Conservation (phyloP, 768 basidiomycete species). For the Ephemerocybe angulata region DNA sequence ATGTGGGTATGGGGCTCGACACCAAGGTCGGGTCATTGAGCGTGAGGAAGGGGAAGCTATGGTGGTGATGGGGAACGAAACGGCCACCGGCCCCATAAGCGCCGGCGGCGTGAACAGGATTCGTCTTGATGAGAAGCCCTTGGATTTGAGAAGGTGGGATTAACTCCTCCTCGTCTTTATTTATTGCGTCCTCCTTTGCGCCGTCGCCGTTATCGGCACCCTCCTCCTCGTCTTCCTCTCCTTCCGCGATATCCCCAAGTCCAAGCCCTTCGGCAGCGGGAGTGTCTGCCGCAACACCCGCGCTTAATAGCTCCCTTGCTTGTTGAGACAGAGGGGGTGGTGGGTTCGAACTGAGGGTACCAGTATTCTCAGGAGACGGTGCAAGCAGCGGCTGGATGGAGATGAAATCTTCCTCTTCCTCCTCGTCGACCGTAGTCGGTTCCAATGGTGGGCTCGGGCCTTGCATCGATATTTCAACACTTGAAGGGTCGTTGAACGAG, state of each 20-base stretch:
- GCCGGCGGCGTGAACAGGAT: constrained; percentile 27
- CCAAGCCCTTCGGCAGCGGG: constrained; percentile 23
- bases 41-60: not conserved
- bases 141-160: constrained; percentile 45
- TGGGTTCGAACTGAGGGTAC: constrained; percentile 22
- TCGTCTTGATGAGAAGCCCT: constrained; percentile 54
- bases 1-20: not conserved
- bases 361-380: constrained; percentile 21
- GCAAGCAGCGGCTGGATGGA: constrained; percentile 45
- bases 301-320: constrained; percentile 15
- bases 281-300: constrained; percentile 22
- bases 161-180: constrained; percentile 17
- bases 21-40: not conserved
- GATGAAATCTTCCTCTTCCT: not conserved
- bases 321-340: constrained; percentile 34
- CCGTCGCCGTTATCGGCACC: not conserved
- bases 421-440: not conserved
- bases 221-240: constrained; percentile 57
- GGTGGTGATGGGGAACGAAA: constrained; percentile 12
- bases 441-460: not conserved
- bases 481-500: not conserved
- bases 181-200: constrained; percentile 11
- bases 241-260: constrained; percentile 61
- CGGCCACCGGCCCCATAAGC: constrained; percentile 15
- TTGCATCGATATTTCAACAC: not conserved